Base-by-base conservation (phyloP, 2,329 filamentous ascomycete genomes). In the Xylaria sp. region DNA sequence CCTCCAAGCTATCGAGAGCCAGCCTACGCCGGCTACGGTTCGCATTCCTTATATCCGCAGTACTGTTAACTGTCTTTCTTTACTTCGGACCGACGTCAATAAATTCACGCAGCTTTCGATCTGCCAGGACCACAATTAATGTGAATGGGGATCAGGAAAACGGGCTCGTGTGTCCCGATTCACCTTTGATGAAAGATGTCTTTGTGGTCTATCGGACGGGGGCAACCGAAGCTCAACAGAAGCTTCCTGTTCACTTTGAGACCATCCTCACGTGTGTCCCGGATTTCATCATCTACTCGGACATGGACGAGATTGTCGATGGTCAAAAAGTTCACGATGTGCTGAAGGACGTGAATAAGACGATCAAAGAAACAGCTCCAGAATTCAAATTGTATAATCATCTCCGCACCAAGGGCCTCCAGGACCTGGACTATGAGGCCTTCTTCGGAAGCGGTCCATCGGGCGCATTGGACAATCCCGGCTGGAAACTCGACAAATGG, bases 401-500 rank as follows among this genome's bases (percentile, higher is more conserved):
- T 23, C 61, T 68, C 34, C 64, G 53, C 19, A 51, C 57, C 0
- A 50, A 53, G 10, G 65, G 63, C 2, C 57, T 70, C 64, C 57
- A 63, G 57, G 54, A 68, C 60, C 54, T 67, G 4, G 63, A 72
- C 30, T 64, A 65, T 44, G 70, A 72, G 58, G 69, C 67, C 7
- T 64, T 69, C 18, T 67, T 70, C 5, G 72, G 73, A 51, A 74
- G 74, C 56, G 66, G 70, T 10, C 71, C 73, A 49, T 71, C 72
- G 47, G 74, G 75, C 44, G 71, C 77, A 13, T 59, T 70, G 30
- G 65, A 69, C 48, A 65, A 63, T 30, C 63, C 65, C 7, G 66
- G 67, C 8, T 76, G 75, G 75, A 72, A 68, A 44, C 65, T 77
- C 48, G 75, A 77, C 60, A 76, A 76, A 58, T 77, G 74, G 69